Evolutionary conservation across 1,139 yeast species (phyloP), one percentile per base, ranked within the genome.

Genomic region (Candida mesenterica): DNA sequence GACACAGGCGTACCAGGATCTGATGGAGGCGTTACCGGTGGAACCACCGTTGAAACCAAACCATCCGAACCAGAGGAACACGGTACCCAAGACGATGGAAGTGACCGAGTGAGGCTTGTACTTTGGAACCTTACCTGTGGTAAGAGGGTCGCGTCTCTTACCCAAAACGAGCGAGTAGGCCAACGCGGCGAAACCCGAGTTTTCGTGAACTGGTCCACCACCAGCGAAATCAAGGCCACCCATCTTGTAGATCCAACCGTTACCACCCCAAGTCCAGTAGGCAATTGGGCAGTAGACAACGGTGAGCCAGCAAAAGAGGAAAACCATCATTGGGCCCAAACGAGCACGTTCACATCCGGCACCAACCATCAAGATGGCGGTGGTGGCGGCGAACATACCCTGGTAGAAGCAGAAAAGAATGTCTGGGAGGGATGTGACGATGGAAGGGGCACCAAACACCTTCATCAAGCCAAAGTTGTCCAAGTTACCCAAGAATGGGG

Each of bases 271-370:
- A 19, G 95, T 85, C 97, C 97, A 90, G 69, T 84, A 85, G 12
- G 97, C 97, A 59, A 78, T 71, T 40, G 97, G 97, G 60, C 95
- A 84, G 72, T 92, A 92, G 32, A 92, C 97, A 31, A 92, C 77
- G n/a, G 97, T 89, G 65, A 88, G 77, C 97, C 97, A 92, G 49
- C 86, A 65, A 61, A 92, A 90, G 45, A 90, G 69, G 69, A 86
- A 92, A 23, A 92, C 78, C 92, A 92, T 85, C 92, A 90, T 86
- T 40, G 97, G 97, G 28, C 92, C 89, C 46, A 90, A 75, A 52
- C 97, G 76, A n/a, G 96, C 97, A 59, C 97, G 80, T 66, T 92
- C 98, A 61, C 95, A 88, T 32, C 96, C 96, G 58, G 96, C 97
- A 57, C 97, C 97, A 33, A 89, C 77, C 92, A 90, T 83, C 64